Evolutionary conservation across 2,329 filamentous ascomycete species (phyloP).

Genomic region (Diaporthe sp.): DNA sequence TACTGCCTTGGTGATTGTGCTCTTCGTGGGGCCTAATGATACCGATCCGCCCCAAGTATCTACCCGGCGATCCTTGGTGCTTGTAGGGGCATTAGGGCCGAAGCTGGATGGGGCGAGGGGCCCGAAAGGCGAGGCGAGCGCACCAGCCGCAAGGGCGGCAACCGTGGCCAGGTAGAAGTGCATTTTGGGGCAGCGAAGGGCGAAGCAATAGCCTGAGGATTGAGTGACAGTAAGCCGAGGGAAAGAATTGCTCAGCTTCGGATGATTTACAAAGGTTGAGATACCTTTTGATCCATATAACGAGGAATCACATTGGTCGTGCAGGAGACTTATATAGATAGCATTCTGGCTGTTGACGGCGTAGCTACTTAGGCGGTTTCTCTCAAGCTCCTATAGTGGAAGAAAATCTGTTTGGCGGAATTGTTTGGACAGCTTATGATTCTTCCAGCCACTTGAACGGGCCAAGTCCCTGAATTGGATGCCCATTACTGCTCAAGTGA

Average conservation of each 20-base stretch:
- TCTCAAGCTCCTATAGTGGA: not conserved
- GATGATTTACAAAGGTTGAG: not conserved
- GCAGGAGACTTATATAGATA: not conserved
- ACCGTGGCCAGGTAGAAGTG: not conserved
- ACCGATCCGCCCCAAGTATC: slow-evolving; percentile 37
- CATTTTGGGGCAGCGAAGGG: slow-evolving; percentile 1
- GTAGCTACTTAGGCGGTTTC: not conserved
- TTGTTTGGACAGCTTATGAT: not conserved
- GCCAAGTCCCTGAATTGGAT: not conserved
- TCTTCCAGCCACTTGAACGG: not conserved
- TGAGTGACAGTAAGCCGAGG: not conserved
- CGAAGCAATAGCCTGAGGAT: not conserved
- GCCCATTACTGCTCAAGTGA: not conserved
- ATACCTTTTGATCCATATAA: rapidly evolving
- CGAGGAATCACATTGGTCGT: not conserved
- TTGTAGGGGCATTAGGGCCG: not conserved
- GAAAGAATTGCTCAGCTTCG: not conserved
- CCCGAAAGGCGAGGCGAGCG: not conserved
- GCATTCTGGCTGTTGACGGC: no score
- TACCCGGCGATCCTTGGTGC: not conserved
- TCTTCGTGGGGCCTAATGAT: slow-evolving; percentile 34
- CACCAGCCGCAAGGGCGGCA: slow-evolving; percentile 18
- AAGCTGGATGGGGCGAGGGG: not conserved
- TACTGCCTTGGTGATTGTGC: slow-evolving; percentile 52
- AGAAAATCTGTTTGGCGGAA: slow-evolving; percentile 11